Evolutionary conservation across 2,329 filamentous ascomycete species (phyloP).

Genomic region (Colletotrichum magnum): DNA sequence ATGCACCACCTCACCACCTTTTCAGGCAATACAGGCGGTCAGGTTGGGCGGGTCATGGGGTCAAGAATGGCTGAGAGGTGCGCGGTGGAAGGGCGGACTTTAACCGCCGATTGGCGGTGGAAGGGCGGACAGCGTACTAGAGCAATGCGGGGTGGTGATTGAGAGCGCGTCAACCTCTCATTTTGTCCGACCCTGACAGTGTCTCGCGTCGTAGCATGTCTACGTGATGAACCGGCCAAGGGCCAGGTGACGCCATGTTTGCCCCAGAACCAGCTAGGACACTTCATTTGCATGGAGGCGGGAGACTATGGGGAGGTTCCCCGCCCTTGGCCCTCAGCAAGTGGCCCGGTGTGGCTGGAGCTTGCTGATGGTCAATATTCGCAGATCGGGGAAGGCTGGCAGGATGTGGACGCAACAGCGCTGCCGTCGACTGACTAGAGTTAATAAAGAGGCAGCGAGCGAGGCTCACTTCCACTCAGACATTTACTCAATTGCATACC

Average conservation of each 20-base stretch:
- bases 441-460: too few species aligned
- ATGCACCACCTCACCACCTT: background rate
- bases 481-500: too few species aligned
- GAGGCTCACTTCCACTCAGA: too few species aligned
- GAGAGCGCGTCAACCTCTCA: constrained; percentile 9
- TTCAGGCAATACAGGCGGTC: constrained; percentile 4
- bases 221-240: constrained; percentile 32
- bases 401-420: too few species aligned
- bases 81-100: background rate
- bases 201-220: constrained; percentile 7
- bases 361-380: constrained; percentile 10
- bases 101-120: constrained; percentile 21
- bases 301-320: constrained; percentile 23
- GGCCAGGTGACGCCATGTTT: constrained; percentile 34
- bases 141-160: background rate
- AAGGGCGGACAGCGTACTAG: constrained; percentile 2
- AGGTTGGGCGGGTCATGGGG: constrained; percentile 27
- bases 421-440: too few species aligned
- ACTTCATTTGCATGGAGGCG: constrained; percentile 26
- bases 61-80: constrained; percentile 7
- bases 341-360: constrained; percentile 6
- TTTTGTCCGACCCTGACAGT: constrained; percentile 4
- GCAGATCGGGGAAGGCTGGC: background rate
- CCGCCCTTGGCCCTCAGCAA: constrained; percentile 13
- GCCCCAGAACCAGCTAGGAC: constrained; percentile 23